Evolutionary conservation across 2,329 filamentous ascomycete genomes (phyloP).

Genomic region (Trichothecium roseum): DNA sequence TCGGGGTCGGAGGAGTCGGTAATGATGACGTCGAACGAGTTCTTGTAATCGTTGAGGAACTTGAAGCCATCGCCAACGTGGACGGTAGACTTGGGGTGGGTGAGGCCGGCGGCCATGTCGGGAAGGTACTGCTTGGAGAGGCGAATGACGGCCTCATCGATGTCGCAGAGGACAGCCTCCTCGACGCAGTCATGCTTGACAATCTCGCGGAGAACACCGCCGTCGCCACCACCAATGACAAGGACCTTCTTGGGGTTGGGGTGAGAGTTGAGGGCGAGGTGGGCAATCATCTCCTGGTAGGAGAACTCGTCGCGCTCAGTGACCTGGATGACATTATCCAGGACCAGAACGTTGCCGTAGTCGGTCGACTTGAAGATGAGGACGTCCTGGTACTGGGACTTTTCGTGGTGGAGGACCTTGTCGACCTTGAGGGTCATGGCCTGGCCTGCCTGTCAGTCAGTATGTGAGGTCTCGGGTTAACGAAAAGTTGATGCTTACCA

Average conservation of each 20-base stretch:
- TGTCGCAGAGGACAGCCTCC: conserved; percentile 94
- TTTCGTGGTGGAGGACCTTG: conserved; percentile 97
- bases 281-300: conserved; percentile 99
- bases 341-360: conserved; percentile 89
- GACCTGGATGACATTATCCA: conserved; percentile 98
- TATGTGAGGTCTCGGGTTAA: neutral
- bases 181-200: conserved; percentile 98
- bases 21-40: conserved; percentile 98
- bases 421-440: conserved; percentile 98
- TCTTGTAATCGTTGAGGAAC: conserved; percentile 93
- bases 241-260: conserved; percentile 97
- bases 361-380: conserved; percentile 97
- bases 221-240: conserved; percentile 95
- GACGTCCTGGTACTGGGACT: conserved; percentile 98
- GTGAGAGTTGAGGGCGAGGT: conserved; percentile 97
- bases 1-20: conserved; percentile 97
- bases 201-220: conserved; percentile 93
- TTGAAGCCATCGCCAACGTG: conserved; percentile 98
- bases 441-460: conserved; percentile 49
- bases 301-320: conserved; percentile 98
- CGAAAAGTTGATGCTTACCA: conserved; percentile 26
- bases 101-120: conserved; percentile 84
- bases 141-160: conserved; percentile 97
- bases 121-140: conserved; percentile 98
- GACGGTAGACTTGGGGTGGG: conserved; percentile 86